Percentiles rank a stretch among this genome's conserved stretches.
Evolutionary conservation across 2,329 filamentous ascomycete species (phyloP).

Genomic region (Exophiala aquamarina): DNA sequence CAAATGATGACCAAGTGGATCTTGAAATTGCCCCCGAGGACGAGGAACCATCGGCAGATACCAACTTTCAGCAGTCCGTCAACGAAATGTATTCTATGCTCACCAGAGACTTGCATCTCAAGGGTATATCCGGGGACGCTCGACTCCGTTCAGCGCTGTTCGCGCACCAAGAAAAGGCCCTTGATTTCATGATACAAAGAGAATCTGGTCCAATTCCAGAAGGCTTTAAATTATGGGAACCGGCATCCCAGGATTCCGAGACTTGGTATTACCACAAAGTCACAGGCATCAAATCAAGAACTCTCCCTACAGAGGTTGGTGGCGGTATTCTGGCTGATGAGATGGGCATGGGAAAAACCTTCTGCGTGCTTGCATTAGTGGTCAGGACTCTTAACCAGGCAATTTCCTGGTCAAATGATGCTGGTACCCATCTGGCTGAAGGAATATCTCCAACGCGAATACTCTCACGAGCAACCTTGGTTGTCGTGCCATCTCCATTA

Average conservation of each 20-base stretch:
- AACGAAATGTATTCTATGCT: slow-evolving; percentile 14
- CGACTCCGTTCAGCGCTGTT: slow-evolving; percentile 9
- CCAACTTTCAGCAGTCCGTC: slow-evolving; percentile 11
- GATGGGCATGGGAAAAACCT: slow-evolving; percentile 62
- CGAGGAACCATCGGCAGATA: neutral
- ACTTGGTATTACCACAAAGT: slow-evolving; percentile 39
- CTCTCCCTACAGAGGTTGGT: slow-evolving; percentile 29
- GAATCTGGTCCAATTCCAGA: slow-evolving; percentile 32
- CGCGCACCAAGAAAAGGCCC: slow-evolving; percentile 19
- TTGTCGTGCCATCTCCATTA: slow-evolving; percentile 46
- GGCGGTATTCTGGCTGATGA: slow-evolving; percentile 60
- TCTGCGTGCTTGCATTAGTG: slow-evolving; percentile 53
- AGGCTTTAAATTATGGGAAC: slow-evolving; percentile 32
- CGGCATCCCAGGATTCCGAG: slow-evolving; percentile 24
- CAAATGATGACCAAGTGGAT: neutral
- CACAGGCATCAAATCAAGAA: slow-evolving; percentile 35
- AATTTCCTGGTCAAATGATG: slow-evolving; percentile 35
- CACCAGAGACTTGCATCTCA: slow-evolving; percentile 10
- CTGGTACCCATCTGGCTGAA: slow-evolving; percentile 9
- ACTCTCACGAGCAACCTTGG: slow-evolving; percentile 42
- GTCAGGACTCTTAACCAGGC: slow-evolving; percentile 42
- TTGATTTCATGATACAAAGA: slow-evolving; percentile 22
- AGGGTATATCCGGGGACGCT: slow-evolving; percentile 8
- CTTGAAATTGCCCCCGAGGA: neutral
- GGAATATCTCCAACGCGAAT: slow-evolving; percentile 15